Percentiles rank a stretch among this genome's conserved stretches.
Evolutionary conservation across 2,329 filamentous ascomycete genomes (phyloP).

Genomic region (Ramularia collo-cygni): DNA sequence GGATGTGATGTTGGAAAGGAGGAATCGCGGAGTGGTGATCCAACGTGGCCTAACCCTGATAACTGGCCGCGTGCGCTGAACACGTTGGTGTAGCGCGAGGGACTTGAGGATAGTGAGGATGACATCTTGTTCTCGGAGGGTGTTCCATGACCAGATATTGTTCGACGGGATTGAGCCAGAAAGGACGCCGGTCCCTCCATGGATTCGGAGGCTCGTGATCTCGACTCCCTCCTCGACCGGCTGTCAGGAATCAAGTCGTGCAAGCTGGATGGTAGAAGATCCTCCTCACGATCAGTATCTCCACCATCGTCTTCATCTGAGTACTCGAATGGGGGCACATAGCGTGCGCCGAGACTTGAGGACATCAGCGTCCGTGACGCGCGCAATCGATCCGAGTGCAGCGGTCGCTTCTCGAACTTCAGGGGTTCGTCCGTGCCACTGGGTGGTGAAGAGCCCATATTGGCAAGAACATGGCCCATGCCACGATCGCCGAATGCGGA

Average conservation of each 20-base stretch:
- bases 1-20: conserved; percentile 18
- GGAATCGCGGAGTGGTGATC: conserved; percentile 58
- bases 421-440: conserved; percentile 59
- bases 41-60: conserved; percentile 49
- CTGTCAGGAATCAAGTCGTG: conserved; percentile 59
- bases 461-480: conserved; percentile 31
- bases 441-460: conserved; percentile 53
- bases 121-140: conserved; percentile 36
- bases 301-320: conserved; percentile 53
- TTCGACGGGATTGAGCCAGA: conserved; percentile 30
- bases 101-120: conserved; percentile 53
- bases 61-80: conserved; percentile 40
- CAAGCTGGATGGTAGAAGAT: conserved; percentile 69
- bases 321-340: conserved; percentile 31
- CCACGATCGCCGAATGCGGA: conserved; percentile 61
- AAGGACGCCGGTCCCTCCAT: conserved; percentile 33
- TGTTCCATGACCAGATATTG: conserved; percentile 37
- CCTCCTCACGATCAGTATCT: conserved; percentile 73
- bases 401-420: conserved; percentile 58
- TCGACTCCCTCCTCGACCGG: conserved; percentile 51
- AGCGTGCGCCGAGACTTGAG: conserved; percentile 48
- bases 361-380: conserved; percentile 42
- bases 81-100: conserved; percentile 55
- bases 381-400: conserved; percentile 59
- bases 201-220: conserved; percentile 49